These are phyloP conservation scores for Dillenia turbinata DNA, from an alignment of 164 flowering plant genomes.

Conservation along the genomic window DNA sequence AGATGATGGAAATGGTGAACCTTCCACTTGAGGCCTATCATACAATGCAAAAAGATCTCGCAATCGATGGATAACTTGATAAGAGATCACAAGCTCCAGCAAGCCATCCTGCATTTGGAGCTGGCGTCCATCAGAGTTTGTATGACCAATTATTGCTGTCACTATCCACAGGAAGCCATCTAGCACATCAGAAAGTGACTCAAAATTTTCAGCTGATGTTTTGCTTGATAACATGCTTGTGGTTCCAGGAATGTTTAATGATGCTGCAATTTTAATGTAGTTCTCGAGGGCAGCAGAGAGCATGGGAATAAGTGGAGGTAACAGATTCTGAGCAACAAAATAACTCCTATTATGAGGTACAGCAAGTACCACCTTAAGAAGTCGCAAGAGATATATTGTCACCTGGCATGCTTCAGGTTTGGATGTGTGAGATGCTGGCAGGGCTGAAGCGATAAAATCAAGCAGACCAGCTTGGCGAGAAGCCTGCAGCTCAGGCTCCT, in stretches of 20 bases:
- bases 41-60: constrained; percentile 91
- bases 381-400: constrained; percentile 66
- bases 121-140: constrained; percentile 57
- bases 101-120: constrained; percentile 81
- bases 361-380: constrained; percentile 63
- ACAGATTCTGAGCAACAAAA: constrained; percentile 84
- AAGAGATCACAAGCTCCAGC: constrained; percentile 73
- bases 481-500: constrained; percentile 82
- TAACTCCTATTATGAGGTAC: constrained; percentile 70
- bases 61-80: constrained; percentile 77
- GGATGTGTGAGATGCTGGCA: constrained; percentile 93
- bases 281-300: constrained; percentile 87
- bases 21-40: constrained; percentile 94
- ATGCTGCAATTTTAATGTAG: constrained; percentile 84
- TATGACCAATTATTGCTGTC: constrained; percentile 59
- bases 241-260: constrained; percentile 44
- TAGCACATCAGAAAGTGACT: constrained; percentile 66
- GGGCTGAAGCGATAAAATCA: constrained; percentile 88
- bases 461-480: constrained; percentile 90
- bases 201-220: constrained; percentile 61
- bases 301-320: constrained; percentile 92
- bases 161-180: constrained; percentile 76
- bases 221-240: constrained; percentile 31
- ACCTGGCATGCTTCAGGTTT: constrained; percentile 93
- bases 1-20: constrained; percentile 86